Conservation (phyloP, 2,329 filamentous ascomycete species). For the Aspergillus clavatus region DNA sequence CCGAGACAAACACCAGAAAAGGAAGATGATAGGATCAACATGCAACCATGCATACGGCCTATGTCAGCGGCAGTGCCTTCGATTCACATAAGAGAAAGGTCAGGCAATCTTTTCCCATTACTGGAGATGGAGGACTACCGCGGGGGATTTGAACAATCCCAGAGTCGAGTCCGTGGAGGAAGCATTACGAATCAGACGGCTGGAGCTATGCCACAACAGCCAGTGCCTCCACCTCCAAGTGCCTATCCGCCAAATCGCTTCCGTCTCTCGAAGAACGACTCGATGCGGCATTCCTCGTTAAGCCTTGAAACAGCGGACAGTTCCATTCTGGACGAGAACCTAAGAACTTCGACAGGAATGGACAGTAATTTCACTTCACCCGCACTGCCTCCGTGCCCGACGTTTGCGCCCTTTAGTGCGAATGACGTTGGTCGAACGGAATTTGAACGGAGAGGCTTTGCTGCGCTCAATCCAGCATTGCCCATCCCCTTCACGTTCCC, state of each 20-base stretch:
- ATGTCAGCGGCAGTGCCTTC: conserved; percentile 30
- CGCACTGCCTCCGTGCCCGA: conserved; percentile 30
- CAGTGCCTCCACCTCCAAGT: conserved; percentile 34
- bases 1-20: conserved; percentile 34
- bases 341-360: conserved; percentile 21
- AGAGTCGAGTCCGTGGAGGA: conserved; percentile 23
- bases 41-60: conserved; percentile 24
- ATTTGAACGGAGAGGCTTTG: conserved; percentile 26
- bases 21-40: conserved; percentile 19
- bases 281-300: conserved; percentile 32
- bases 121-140: conserved; percentile 22
- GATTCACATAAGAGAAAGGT: conserved; percentile 19
- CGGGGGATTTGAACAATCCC: conserved; percentile 20
- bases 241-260: conserved; percentile 29
- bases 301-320: conserved; percentile 37
- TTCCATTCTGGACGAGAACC: conserved; percentile 34
- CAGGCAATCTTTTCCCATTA: conserved; percentile 20
- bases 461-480: conserved; percentile 20
- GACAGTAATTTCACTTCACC: conserved; percentile 30
- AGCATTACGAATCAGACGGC: conserved; percentile 33
- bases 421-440: conserved; percentile 33
- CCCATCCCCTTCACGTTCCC: conserved; percentile 26
- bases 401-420: conserved; percentile 34
- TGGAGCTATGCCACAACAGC: conserved; percentile 32
- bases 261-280: conserved; percentile 33